A percentile compares a stretch with the other conserved stretches of the same genome.
Conservation (phyloP, 495 filamentous ascomycete genomes). For the Penicillium alfredii region DNA sequence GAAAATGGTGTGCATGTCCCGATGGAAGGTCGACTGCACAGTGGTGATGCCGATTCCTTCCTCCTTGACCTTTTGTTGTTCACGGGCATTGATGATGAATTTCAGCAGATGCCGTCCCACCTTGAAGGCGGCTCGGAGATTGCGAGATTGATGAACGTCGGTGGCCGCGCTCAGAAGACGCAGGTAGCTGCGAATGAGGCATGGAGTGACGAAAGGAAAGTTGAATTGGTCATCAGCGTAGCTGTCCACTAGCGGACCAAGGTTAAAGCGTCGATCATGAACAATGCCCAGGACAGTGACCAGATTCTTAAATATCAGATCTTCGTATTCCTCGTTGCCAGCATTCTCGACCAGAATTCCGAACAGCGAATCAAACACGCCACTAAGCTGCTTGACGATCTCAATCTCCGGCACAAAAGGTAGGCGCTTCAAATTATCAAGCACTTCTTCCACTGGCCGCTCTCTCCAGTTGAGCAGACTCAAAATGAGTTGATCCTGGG, state of each 20-base stretch:
- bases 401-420: slow-evolving; percentile 96
- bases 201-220: slow-evolving; percentile 90
- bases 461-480: slow-evolving; percentile 83
- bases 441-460: slow-evolving; percentile 58
- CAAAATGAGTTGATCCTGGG: slow-evolving; percentile 84
- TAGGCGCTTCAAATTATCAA: slow-evolving; percentile 70
- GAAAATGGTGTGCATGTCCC: slow-evolving; percentile 82
- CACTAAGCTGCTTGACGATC: slow-evolving; percentile 84
- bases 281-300: slow-evolving; percentile 89
- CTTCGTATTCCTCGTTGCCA: slow-evolving; percentile 85
- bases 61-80: slow-evolving; percentile 83
- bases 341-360: slow-evolving; percentile 82
- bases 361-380: slow-evolving; percentile 91
- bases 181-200: slow-evolving; percentile 79
- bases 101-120: slow-evolving; percentile 88
- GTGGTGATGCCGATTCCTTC: slow-evolving; percentile 83
- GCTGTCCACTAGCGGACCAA: slow-evolving; percentile 81
- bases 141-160: slow-evolving; percentile 73
- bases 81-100: slow-evolving; percentile 87
- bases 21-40: slow-evolving; percentile 67
- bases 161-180: slow-evolving; percentile 72
- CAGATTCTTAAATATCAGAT: slow-evolving; percentile 84
- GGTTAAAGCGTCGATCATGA: slow-evolving; percentile 87
- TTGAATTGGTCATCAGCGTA: slow-evolving; percentile 89
- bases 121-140: slow-evolving; percentile 87